Evolutionary conservation across 2,329 filamentous ascomycete genomes (phyloP).

Genomic region (Penicillium janthinellum): DNA sequence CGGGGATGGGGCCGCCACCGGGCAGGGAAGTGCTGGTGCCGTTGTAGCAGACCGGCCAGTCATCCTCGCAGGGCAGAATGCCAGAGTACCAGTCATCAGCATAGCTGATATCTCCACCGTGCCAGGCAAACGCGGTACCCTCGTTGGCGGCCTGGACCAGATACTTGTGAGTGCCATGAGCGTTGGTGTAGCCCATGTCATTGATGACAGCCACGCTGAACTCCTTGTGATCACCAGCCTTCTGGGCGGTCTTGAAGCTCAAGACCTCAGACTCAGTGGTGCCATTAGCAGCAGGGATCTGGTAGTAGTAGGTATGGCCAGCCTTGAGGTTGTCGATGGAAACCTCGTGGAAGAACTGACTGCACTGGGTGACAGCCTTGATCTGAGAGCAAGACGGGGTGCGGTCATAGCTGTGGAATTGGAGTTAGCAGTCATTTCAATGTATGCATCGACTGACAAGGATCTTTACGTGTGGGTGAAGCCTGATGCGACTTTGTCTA

Average conservation of each 20-base stretch:
- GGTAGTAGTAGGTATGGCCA: conserved; percentile 55
- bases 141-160: conserved; percentile 46
- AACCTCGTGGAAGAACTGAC: conserved; percentile 56
- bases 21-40: conserved; percentile 48
- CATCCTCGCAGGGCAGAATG: conserved; percentile 52
- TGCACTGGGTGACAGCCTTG: conserved; percentile 51
- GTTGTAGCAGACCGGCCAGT: conserved; percentile 57
- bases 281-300: conserved; percentile 53
- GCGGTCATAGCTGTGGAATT: conserved; percentile 49
- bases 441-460: neutral
- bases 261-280: conserved; percentile 52
- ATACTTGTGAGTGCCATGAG: conserved; percentile 51
- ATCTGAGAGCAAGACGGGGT: conserved; percentile 54
- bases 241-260: conserved; percentile 51
- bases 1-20: conserved; percentile 37
- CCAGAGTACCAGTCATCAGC: conserved; percentile 56
- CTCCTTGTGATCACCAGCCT: conserved; percentile 44
- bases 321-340: conserved; percentile 45
- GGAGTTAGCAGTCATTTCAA: neutral
- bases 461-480: conserved; percentile 43
- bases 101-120: conserved; percentile 56
- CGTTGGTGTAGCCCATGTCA: conserved; percentile 59
- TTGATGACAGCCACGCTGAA: conserved; percentile 54
- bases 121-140: conserved; percentile 56
- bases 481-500: conserved; percentile 44